Evolutionary conservation across 2,329 filamentous ascomycete species (phyloP).

Genomic region (Botrytis porri): DNA sequence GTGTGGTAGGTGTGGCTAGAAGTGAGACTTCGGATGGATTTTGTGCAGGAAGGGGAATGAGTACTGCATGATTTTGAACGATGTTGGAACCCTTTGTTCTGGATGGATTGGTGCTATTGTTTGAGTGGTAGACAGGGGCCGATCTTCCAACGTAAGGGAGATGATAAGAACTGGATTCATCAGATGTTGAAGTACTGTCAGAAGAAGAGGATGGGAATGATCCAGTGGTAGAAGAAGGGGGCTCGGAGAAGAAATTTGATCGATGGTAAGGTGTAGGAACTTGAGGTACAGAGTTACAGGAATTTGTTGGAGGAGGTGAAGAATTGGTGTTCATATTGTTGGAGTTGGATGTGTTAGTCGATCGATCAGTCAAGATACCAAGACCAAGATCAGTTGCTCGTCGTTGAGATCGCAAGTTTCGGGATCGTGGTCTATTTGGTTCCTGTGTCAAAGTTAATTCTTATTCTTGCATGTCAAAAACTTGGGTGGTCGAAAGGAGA

Average conservation of each 20-base stretch:
- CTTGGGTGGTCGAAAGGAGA: neutral
- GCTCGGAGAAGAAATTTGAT: neutral
- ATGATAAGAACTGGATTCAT: neutral
- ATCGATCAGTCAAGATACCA: constrained; percentile 17
- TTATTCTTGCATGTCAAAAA: neutral
- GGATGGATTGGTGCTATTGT: neutral
- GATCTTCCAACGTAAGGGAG: neutral
- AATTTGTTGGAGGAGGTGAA: neutral
- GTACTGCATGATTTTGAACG: neutral
- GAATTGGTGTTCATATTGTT: neutral
- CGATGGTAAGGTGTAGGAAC: neutral
- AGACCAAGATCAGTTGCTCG: constrained; percentile 21
- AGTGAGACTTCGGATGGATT: constrained; percentile 21
- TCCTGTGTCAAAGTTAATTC: neutral
- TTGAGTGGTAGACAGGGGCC: neutral
- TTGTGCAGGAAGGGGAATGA: constrained; percentile 20
- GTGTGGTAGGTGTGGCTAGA: constrained; percentile 20
- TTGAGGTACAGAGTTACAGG: neutral
- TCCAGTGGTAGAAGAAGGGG: constrained; percentile 3
- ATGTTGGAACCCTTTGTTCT: neutral
- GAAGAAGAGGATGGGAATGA: constrained; percentile 11
- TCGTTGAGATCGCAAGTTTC: constrained; percentile 2
- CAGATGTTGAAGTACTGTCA: neutral
- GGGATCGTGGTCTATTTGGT: neutral
- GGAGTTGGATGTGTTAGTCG: neutral